A percentile compares a stretch with the other conserved stretches of the same genome.
Conservation (phyloP, 139 green algal genomes). For the Coelastrella sp. region DNA sequence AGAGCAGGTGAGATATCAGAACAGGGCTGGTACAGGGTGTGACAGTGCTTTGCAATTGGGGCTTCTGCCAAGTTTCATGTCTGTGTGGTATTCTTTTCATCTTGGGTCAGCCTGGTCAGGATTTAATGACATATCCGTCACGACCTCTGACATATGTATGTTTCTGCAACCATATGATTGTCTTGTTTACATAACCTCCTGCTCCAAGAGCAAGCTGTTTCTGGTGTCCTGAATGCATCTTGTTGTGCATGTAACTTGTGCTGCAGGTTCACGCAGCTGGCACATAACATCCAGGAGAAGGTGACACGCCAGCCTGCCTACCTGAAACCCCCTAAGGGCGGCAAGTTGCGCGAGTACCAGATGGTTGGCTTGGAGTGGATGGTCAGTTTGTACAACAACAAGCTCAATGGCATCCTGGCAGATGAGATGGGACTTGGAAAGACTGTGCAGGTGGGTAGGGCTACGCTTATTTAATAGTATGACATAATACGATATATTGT, state of each 20-base stretch:
- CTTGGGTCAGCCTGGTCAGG: too few relatives aligned
- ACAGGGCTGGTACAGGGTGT: background rate
- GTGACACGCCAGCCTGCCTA: conserved; percentile 80
- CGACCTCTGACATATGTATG: too few relatives aligned
- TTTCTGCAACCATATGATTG: too few relatives aligned
- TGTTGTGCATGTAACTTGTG: background rate
- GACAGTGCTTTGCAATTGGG: background rate
- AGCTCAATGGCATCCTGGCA: conserved; percentile 97
- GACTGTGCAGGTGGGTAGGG: conserved; percentile 88
- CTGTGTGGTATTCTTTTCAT: too few relatives aligned
- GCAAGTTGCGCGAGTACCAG: conserved; percentile 94
- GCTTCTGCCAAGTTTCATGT: too few relatives aligned
- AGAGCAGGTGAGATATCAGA: conserved; percentile 57
- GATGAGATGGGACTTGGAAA: conserved; percentile 98
- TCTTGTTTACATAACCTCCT: too few relatives aligned
- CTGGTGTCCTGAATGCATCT: too few relatives aligned
- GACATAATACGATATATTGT: too few relatives aligned
- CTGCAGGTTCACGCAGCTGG: conserved; percentile 67
- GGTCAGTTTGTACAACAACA: conserved; percentile 96
- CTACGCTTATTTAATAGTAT: too few relatives aligned
- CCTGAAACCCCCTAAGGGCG: conserved; percentile 73
- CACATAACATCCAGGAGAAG: conserved; percentile 76
- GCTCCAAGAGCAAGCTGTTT: too few relatives aligned
- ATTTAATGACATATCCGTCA: too few relatives aligned
- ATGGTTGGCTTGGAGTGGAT: conserved; percentile 96